Base-by-base conservation (phyloP, 441 rosid species). In the Euphorbia schlechtendalii region DNA sequence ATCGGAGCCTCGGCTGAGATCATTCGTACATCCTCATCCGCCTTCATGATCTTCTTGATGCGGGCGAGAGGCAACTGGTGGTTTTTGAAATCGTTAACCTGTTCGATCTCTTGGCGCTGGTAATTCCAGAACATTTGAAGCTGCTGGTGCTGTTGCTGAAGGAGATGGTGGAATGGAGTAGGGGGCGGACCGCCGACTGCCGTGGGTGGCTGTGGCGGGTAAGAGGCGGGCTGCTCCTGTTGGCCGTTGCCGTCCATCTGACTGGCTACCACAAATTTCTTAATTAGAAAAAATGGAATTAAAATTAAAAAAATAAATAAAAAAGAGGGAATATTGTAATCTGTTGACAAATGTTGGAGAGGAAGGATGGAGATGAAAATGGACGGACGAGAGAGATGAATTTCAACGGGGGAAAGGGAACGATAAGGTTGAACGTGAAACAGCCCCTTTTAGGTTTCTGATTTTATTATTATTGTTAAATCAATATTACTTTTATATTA, bases 1-100 rank as follows among this genome's bases (percentile, higher is more conserved):
- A 93, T 82, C 36, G 98, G 98, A 5, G 96, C 98, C 75, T 93
- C 99, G 15, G 97, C 96, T 11, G 97, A 88, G 84, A 92, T 92
- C 98, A 92, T 92, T 60, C 97, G 97, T 30, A 92, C 98, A 67
- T 93, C 98, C 70, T 93, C 96, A 61, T 93, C 96, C 30, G 98
- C 97, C 74, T 93, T 90, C 98, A 92, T 92, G 77, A 92, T 92
- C 84, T 88, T 92, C 83, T 90, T 90, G 82, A 92, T 92, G 56
- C 98, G 78, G 14, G 98, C 97, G 27, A 92, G 86, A 8, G 98
- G 98, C 40, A 92, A 86, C 81, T 84, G 97, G 72, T 92, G 94
- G 85, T 93, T 93, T 78, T 90, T 93, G 81, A 93, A 93, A 67
- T 93, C 96, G 73, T 83, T 93, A 5, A 80, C 95, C 55, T 93